Conservation (phyloP, 2,329 filamentous ascomycete species). For the Triangularia setosa region DNA sequence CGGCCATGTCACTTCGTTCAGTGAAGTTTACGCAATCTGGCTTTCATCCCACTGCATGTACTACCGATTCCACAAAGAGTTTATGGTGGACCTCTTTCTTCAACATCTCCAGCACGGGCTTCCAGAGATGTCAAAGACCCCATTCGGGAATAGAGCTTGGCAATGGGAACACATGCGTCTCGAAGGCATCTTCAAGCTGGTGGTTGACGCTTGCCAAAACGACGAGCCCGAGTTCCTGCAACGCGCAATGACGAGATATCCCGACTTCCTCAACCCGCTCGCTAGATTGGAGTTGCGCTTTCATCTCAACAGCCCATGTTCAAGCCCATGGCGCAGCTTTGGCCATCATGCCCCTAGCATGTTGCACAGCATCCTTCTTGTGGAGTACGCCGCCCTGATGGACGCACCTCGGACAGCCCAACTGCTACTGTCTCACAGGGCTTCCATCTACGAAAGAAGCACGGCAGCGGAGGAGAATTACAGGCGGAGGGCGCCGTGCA, state of each 20-base stretch:
- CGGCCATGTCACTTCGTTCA: neutral
- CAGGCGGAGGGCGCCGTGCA: no score
- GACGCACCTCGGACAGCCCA: neutral
- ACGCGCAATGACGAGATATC: neutral
- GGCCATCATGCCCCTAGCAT: neutral
- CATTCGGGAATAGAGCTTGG: neutral
- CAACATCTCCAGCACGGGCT: neutral
- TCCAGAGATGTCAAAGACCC: neutral
- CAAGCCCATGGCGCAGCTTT: neutral
- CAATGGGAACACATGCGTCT: neutral
- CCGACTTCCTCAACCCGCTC: neutral
- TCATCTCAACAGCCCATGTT: neutral
- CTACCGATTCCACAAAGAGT: neutral
- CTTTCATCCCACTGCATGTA: neutral
- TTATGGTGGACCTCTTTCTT: neutral
- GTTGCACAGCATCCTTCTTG: neutral
- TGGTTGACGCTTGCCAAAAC: neutral
- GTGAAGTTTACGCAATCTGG: neutral
- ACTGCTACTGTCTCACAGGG: neutral
- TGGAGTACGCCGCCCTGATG: neutral
- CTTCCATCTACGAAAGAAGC: neutral
- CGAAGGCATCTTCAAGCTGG: neutral
- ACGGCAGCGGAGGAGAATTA: neutral
- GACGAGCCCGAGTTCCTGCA: neutral
- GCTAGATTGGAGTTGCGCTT: neutral